Evolutionary conservation across 2,329 filamentous ascomycete genomes (phyloP).

Genomic region (Colletotrichum lupini): DNA sequence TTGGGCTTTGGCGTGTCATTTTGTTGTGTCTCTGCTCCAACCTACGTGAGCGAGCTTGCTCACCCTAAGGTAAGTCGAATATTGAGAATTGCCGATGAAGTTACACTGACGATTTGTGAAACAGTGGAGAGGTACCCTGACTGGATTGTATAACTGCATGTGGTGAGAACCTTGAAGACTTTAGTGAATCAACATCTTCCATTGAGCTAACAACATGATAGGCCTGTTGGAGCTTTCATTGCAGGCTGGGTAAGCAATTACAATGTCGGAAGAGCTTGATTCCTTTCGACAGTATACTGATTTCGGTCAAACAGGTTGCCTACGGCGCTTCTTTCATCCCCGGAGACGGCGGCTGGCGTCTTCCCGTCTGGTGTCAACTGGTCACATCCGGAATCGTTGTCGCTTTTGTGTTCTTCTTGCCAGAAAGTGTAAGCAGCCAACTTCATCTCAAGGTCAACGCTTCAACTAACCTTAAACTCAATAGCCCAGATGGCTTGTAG

Average conservation of each 20-base stretch:
- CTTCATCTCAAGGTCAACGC: too few species aligned
- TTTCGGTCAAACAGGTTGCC: conserved; percentile 39
- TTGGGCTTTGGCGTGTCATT: conserved; percentile 64
- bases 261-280: too few species aligned
- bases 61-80: conserved; percentile 50
- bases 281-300: not conserved
- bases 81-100: fast-evolving
- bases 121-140: conserved; percentile 61
- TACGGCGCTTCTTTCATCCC: conserved; percentile 59
- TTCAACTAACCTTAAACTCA: too few species aligned
- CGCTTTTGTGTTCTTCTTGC: conserved; percentile 54
- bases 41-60: conserved; percentile 65
- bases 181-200: too few species aligned
- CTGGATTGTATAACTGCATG: conserved; percentile 63
- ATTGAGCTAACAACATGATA: not conserved
- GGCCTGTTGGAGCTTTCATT: conserved; percentile 60
- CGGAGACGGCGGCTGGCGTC: conserved; percentile 53
- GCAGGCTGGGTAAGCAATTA: conserved; percentile 56
- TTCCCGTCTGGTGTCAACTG: conserved; percentile 64
- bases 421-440: conserved; percentile 49
- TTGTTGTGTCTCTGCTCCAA: conserved; percentile 59
- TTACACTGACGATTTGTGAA: not conserved
- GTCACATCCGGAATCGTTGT: conserved; percentile 60
- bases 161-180: conserved; percentile 47
- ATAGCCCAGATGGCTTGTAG: conserved; percentile 55